phyloP scores from a whole-genome alignment of 805 yeast genomes.

The Wickerhamiella sorbophila region DNA sequence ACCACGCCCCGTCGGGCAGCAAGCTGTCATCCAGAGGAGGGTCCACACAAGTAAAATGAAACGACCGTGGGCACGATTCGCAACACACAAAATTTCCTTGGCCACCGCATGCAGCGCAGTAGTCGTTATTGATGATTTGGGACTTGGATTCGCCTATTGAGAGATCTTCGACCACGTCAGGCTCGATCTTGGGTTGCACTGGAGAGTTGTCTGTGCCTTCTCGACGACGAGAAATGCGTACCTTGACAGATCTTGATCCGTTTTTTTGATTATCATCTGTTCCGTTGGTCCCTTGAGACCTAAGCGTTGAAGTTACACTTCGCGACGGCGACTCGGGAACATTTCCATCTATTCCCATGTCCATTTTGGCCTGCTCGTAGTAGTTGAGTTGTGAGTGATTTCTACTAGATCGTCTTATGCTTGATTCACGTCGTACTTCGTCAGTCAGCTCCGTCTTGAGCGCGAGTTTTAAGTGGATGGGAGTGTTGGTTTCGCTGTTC shows the following conservation, averaged over 20 bases:
- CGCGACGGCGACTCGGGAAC: not conserved
- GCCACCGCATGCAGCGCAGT: constrained; percentile 80
- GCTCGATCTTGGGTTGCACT: not conserved
- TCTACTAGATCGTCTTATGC: constrained; percentile 5
- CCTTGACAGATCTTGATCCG: not conserved
- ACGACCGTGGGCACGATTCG: constrained; percentile 82
- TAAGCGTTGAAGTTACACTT: not conserved
- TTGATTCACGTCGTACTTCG: constrained; percentile 10
- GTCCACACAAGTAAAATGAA: constrained; percentile 80
- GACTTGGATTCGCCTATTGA: not conserved
- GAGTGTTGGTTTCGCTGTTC: not conserved
- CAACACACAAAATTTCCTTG: constrained; percentile 85
- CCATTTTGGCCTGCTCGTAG: not conserved
- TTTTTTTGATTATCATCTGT: not conserved
- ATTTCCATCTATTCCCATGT: not conserved
- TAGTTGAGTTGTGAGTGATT: constrained; percentile 1
- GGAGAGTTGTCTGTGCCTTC: not conserved
- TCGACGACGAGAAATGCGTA: not conserved
- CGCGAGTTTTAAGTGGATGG: constrained; percentile 12
- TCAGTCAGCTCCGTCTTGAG: constrained; percentile 16
- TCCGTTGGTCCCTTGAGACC: not conserved
- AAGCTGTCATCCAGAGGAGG: constrained; percentile 70
- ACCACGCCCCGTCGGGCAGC: constrained; percentile 84
- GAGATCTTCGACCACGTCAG: not conserved
- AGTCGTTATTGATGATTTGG: constrained; percentile 53